phyloP scores from a whole-genome alignment of 345 rosid species.

The Linum usitatissimum region DNA sequence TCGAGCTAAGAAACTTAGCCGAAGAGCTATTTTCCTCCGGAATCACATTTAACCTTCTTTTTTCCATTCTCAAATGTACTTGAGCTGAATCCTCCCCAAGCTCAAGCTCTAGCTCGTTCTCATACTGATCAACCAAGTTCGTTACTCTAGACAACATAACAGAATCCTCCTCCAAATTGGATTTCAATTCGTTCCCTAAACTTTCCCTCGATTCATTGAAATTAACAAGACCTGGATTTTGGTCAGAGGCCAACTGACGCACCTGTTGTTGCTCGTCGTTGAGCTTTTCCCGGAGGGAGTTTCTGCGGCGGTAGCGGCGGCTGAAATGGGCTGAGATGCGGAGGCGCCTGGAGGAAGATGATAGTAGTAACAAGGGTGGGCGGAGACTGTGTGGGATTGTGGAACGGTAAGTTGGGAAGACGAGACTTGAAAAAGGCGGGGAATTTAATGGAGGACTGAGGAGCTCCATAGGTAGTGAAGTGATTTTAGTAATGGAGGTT shows the following conservation, averaged over 20 bases:
- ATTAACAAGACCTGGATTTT: conserved; percentile 8
- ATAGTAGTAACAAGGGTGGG: conserved; percentile 12
- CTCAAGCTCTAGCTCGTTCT: conserved; percentile 43
- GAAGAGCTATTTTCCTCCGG: conserved; percentile 56
- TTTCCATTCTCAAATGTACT: conserved; percentile 44
- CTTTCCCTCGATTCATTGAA: conserved; percentile 14
- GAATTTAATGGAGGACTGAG: conserved; percentile 18
- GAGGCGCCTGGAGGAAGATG: conserved; percentile 10
- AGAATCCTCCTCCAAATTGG: conserved; percentile 33
- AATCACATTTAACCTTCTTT: conserved; percentile 43
- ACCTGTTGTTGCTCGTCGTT: conserved; percentile 36
- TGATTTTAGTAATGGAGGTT: neutral
- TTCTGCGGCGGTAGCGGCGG: conserved; percentile 43
- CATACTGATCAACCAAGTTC: conserved; percentile 53
- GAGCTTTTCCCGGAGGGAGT: conserved; percentile 60
- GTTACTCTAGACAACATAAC: conserved; percentile 43
- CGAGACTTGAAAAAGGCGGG: conserved; percentile 15
- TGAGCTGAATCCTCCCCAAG: conserved; percentile 23
- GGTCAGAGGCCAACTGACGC: conserved; percentile 32
- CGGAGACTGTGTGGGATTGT: conserved; percentile 9
- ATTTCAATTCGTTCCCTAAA: conserved; percentile 16
- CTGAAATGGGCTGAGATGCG: conserved; percentile 49
- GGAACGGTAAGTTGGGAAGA: conserved; percentile 17
- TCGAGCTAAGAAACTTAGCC: conserved; percentile 41
- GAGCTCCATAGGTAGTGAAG: conserved; percentile 29